These are phyloP conservation scores for Picocystis salinarum DNA, from an alignment of 139 green algal genomes.

Conservation along the genomic window DNA sequence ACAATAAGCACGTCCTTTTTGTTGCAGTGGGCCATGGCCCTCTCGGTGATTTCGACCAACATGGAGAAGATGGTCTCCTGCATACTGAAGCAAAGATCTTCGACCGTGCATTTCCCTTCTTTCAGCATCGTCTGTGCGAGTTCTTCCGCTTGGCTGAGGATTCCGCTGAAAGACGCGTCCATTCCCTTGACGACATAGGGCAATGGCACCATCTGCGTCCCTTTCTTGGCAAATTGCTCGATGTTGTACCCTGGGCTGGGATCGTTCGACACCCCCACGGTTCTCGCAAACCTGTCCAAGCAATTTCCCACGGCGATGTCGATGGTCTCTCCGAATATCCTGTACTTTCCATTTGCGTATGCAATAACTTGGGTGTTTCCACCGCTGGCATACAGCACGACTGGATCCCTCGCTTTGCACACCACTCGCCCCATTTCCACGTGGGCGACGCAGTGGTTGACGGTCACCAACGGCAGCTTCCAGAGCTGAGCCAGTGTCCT, in stretches of 20 bases:
- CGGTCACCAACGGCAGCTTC: slow-evolving; percentile 47
- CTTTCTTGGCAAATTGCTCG: slow-evolving; percentile 74
- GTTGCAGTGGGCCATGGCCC: slow-evolving; percentile 69
- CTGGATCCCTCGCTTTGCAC: slow-evolving; percentile 57
- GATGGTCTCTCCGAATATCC: slow-evolving; percentile 89
- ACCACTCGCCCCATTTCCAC: slow-evolving; percentile 84
- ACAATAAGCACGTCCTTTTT: slow-evolving; percentile 67
- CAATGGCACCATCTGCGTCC: slow-evolving; percentile 47
- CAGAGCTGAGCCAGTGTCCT: slow-evolving; percentile 48
- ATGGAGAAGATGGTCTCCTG: slow-evolving; percentile 86
- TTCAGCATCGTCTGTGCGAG: slow-evolving; percentile 15
- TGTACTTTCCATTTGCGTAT: slow-evolving; percentile 56
- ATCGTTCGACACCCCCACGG: slow-evolving; percentile 54
- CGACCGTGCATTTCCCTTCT: slow-evolving; percentile 35
- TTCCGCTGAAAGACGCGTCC: slow-evolving; percentile 77
- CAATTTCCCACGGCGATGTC: slow-evolving; percentile 84
- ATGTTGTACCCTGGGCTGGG: slow-evolving; percentile 82
- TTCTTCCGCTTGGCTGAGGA: slow-evolving; percentile 50
- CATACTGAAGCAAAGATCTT: slow-evolving; percentile 73
- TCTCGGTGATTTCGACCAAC: slow-evolving; percentile 84
- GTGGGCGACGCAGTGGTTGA: slow-evolving; percentile 81
- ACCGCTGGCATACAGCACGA: slow-evolving; percentile 78
- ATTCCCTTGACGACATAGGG: slow-evolving; percentile 87
- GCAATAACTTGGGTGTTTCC: slow-evolving; percentile 89
- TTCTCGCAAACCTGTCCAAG: slow-evolving; percentile 68